Percentiles rank a stretch among this genome's conserved stretches.
Evolutionary conservation across 169 alveolate genomes (phyloP).

Genomic region (Pseudocohnilembus persalinus): DNA sequence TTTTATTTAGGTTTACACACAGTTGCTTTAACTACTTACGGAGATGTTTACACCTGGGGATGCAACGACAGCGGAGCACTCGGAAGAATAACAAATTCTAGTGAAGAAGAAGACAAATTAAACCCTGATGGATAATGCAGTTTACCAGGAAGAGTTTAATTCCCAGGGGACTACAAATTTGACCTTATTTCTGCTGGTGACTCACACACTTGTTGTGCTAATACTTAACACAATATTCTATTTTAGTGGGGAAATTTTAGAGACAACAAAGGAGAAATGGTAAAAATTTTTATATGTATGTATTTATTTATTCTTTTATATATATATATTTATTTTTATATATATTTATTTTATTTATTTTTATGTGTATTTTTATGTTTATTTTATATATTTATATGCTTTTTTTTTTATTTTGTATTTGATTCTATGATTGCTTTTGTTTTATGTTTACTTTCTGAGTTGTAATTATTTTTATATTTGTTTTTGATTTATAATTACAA

Average conservation of each 20-base stretch:
- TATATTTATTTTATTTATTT: no score
- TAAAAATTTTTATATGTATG: conserved; percentile 11
- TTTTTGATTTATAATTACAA: no score
- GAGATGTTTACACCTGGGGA: conserved; percentile 22
- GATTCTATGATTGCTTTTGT: no score
- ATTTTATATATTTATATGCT: no score
- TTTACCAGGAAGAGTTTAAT: not conserved
- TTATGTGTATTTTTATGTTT: no score
- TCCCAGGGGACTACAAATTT: not conserved
- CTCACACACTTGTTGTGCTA: conserved; percentile 43
- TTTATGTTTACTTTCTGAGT: no score
- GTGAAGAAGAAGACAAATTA: not conserved
- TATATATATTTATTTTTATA: no score
- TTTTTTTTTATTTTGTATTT: no score
- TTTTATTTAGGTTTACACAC: conserved; percentile 8
- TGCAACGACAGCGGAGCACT: conserved; percentile 32
- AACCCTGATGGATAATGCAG: not conserved
- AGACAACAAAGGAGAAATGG: conserved; percentile 36
- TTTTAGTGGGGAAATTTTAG: conserved; percentile 48
- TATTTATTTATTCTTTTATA: no score
- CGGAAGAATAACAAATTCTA: conserved; percentile 16
- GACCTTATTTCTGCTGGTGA: conserved; percentile 49
- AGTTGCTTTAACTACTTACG: conserved; percentile 2
- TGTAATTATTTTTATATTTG: no score
- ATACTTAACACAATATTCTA: conserved; percentile 20